These are phyloP conservation scores for Oryza punctata DNA, from an alignment of 176 grass and related monocot species.

Conservation along the genomic window DNA sequence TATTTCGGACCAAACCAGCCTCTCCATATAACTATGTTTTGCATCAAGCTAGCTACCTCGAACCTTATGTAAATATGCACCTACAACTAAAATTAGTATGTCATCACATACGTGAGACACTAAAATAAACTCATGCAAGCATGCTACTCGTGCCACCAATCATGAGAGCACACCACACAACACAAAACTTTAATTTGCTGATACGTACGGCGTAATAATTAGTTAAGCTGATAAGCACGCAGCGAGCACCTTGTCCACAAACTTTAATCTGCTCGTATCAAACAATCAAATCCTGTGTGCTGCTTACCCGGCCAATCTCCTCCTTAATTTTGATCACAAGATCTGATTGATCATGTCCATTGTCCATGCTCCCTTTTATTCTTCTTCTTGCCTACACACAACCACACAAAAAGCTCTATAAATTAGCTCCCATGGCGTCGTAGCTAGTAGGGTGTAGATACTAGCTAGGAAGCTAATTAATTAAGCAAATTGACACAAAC, in stretches of 20 bases:
- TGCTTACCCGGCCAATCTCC: constrained; percentile 24
- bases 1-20: too few relatives aligned
- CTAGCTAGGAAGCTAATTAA: not conserved
- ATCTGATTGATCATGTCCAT: not conserved
- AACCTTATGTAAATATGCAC: too few relatives aligned
- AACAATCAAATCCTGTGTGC: constrained; percentile 43
- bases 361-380: not conserved
- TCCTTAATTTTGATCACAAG: constrained; percentile 37
- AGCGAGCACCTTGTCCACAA: not conserved
- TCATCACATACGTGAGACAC: constrained; percentile 47
- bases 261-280: constrained; percentile 28
- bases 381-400: not conserved
- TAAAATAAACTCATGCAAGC: not conserved
- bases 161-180: not conserved
- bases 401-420: constrained; percentile 47
- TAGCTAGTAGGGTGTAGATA: not conserved
- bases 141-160: constrained; percentile 27
- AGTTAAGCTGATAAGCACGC: constrained; percentile 36
- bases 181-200: not conserved
- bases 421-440: constrained; percentile 36
- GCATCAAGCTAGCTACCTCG: too few relatives aligned
- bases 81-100: not conserved
- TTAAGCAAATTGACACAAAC: not conserved
- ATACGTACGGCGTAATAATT: constrained; percentile 1
- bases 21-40: too few relatives aligned